Evolutionary conservation across 2,329 filamentous ascomycete genomes (phyloP).

Genomic region (Nemania serpens): DNA sequence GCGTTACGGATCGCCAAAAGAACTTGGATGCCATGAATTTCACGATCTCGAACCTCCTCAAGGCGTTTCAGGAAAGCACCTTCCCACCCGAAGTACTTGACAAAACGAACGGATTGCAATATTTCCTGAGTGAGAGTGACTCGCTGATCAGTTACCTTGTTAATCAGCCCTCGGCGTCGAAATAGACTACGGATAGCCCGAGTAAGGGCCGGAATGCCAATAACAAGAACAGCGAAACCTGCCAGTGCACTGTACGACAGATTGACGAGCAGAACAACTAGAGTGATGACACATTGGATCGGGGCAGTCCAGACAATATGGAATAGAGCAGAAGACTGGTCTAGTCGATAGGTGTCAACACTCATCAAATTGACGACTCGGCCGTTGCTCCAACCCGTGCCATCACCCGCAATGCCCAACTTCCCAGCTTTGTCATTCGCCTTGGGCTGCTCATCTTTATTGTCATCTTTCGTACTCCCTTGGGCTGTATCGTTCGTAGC

Average conservation of each 20-base stretch:
- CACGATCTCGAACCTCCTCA: slow-evolving; percentile 71
- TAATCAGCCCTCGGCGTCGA: slow-evolving; percentile 75
- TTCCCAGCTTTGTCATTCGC: slow-evolving; percentile 46
- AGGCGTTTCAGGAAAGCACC: slow-evolving; percentile 80
- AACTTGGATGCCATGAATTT: slow-evolving; percentile 84
- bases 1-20: slow-evolving; percentile 82
- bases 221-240: slow-evolving; percentile 80
- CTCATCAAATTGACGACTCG: slow-evolving; percentile 93
- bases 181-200: slow-evolving; percentile 79
- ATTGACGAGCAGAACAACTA: slow-evolving; percentile 82
- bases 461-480: slow-evolving; percentile 50
- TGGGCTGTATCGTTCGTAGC: slow-evolving; percentile 46
- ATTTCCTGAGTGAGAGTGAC: slow-evolving; percentile 94
- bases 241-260: slow-evolving; percentile 87
- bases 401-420: slow-evolving; percentile 66
- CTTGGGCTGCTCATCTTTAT: slow-evolving; percentile 48
- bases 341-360: slow-evolving; percentile 90
- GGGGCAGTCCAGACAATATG: slow-evolving; percentile 91
- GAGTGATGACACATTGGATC: slow-evolving; percentile 75
- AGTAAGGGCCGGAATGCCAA: slow-evolving; percentile 79
- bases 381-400: slow-evolving; percentile 88
- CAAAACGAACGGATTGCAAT: slow-evolving; percentile 85
- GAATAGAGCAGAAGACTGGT: slow-evolving; percentile 85
- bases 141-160: slow-evolving; percentile 90
- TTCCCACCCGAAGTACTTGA: slow-evolving; percentile 98